Base-by-base conservation (phyloP, 2,329 filamentous ascomycete genomes). In the Clarireedia sp. region DNA sequence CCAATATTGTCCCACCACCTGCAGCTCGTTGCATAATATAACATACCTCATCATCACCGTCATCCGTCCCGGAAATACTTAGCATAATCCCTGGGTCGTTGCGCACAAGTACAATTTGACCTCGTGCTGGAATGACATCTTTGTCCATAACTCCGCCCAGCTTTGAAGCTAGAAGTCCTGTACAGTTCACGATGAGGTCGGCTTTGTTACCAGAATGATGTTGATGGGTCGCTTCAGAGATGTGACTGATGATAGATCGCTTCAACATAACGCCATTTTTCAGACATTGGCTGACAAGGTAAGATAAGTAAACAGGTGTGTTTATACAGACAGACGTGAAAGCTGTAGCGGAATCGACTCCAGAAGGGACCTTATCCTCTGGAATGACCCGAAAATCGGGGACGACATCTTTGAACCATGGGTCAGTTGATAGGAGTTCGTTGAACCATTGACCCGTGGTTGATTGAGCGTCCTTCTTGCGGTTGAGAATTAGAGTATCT, bases 271-370 rank as follows among this genome's bases (percentile, higher is more conserved):
- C 86, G 26, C 89, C 88, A 55, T 83, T 81, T 63, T 82, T 83
- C 26, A 87, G 77, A 69, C 89, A 95, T 72, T 94, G 85, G 0
- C 88, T 87, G 0, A 88, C 75, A 0, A 97, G 83, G 82, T 88
- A 96, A 3, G 89, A 83, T 2, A 96, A 81, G 72, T 96, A 97
- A 56, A 96, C 73, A 43, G 87, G 82, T 0, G 89, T 89, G 73
- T 97, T 96, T 69, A 96, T 92, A 72, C 91, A 96, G 41, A 96
- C 85, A 1, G 88, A 92, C 7, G 82, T 89, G 70, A 94, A 96
- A 54, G 79, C 76, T 50, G 82, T 87, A 23, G 83, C 90, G 10
- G 85, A 86, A 58, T 90, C 85, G 52, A 85, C 80, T 17, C 80
- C 87, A 0, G 73, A 64, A 0, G 82, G 80, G 1, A 95, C 73